Base-by-base conservation (phyloP, 495 filamentous ascomycete genomes). In the Thozetella sp. region DNA sequence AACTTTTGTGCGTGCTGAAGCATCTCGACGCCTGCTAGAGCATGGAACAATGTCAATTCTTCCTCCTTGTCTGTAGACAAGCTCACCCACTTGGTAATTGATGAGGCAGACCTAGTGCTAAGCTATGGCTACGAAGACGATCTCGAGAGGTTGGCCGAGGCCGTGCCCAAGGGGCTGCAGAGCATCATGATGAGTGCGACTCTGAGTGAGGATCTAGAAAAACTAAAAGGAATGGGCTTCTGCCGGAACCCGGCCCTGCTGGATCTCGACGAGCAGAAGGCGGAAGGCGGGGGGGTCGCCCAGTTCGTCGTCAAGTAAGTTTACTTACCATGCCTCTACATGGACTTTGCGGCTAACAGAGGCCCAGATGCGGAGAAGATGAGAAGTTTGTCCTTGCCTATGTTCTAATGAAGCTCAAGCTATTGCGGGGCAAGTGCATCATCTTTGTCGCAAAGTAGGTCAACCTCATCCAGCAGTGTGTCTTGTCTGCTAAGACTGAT, bases 311-410 rank as follows among this genome's bases (percentile, higher is more conserved):
- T 97, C 54, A 90, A 83, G 82, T 92, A 71, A 64, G 85, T 65
- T 54, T 27, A 3, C 23, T 25, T n/a, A 37, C 27, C 9, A 48
- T 12, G 19, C 43, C 23, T 30, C 27, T 9, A 17, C 2, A 10
- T 22, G 6, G 51, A 27, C 27, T 19, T 48, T 25, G 6, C 3
- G 4, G 43, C 66, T 72, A 55, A 12, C 22, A 70, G 23, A 15
- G 10, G 17, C 53, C 2, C 64, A 89, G 88, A 71, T 96, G 93
- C 66, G 91, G 86, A 24, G 96, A 98, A 75, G 95, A 98, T 57
- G 95, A 98, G 66, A 99, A 99, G 66, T 99, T 97, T 74, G 80
- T 99, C 26, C 80, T 99, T 22, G 84, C 88, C 22, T 98, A 97
- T 67, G 89, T 97, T 54, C 93, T 98, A 66, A 94, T 97, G 79